Conservation (phyloP, 1,284 basidiomycete species). For the Abortiporus biennis region DNA sequence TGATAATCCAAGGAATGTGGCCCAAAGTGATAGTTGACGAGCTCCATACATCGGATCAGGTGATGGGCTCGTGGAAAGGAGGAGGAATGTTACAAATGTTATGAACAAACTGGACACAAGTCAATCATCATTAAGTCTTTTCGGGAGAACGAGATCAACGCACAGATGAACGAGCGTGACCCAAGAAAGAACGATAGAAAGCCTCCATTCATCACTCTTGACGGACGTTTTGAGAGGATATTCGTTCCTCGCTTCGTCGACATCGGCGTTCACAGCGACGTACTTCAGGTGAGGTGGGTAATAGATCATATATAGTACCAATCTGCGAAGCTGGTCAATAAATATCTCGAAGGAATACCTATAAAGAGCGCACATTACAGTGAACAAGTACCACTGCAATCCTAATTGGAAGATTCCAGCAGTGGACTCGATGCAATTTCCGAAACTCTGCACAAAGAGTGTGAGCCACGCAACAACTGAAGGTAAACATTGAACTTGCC, state of each 20-base stretch:
- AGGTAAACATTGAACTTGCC: constrained; percentile 38
- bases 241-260: constrained; percentile 34
- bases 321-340: constrained; percentile 35
- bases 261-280: constrained; percentile 36
- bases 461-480: not conserved
- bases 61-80: constrained; percentile 34
- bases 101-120: constrained; percentile 41
- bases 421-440: constrained; percentile 76
- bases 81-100: constrained; percentile 46
- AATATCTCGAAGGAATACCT: constrained; percentile 1
- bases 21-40: constrained; percentile 57
- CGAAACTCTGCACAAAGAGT: constrained; percentile 43
- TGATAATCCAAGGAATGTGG: constrained; percentile 83
- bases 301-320: constrained; percentile 89
- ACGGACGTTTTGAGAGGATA: constrained; percentile 42
- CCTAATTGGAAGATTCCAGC: constrained; percentile 83
- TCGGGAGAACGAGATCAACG: constrained; percentile 23
- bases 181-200: constrained; percentile 73
- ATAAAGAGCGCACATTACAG: constrained; percentile 60
- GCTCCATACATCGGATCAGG: constrained; percentile 31
- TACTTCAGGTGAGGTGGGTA: constrained; percentile 84
- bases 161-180: constrained; percentile 73
- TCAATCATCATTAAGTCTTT: constrained; percentile 4
- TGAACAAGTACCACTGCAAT: constrained; percentile 86
- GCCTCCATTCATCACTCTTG: constrained; percentile 65